phyloP scores from a whole-genome alignment of 352 stramenopile genomes.

The Phytopythium mirpurense region DNA sequence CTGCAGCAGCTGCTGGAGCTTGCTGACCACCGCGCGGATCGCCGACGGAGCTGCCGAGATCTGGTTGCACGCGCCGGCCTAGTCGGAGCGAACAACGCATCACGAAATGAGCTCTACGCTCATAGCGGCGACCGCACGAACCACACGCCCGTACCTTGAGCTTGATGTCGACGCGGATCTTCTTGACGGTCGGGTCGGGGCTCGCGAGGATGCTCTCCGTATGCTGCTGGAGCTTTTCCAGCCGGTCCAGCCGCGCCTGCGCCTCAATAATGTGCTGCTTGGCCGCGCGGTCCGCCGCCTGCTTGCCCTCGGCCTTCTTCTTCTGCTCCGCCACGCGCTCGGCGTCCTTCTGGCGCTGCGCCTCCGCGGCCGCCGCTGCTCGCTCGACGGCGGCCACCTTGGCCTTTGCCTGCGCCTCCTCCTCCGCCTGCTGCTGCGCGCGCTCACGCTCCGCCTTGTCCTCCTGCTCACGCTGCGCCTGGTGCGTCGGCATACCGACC shows the following conservation, averaged over 20 bases:
- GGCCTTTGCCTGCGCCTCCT: constrained; percentile 28
- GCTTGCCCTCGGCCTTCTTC: constrained; percentile 25
- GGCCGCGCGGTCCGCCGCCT: constrained; percentile 23
- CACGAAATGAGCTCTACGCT: too few relatives aligned
- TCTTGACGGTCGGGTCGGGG: constrained; percentile 46
- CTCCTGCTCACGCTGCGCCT: constrained; percentile 19
- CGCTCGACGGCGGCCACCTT: constrained; percentile 23
- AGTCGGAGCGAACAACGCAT: background rate
- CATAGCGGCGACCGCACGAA: too few relatives aligned
- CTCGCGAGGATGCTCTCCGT: constrained; percentile 45
- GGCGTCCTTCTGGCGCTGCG: constrained; percentile 24
- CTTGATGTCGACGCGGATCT: constrained; percentile 65
- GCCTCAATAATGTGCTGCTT: constrained; percentile 47
- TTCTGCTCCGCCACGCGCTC: constrained; percentile 28
- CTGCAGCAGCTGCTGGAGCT: constrained; percentile 55
- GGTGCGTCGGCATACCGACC: too few relatives aligned
- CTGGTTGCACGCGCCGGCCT: constrained; percentile 79
- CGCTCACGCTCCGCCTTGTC: constrained; percentile 21
- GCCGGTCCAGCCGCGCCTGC: constrained; percentile 30
- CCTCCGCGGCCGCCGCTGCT: constrained; percentile 5
- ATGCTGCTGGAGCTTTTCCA: constrained; percentile 45
- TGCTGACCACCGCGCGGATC: constrained; percentile 60
- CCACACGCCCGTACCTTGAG: too few relatives aligned
- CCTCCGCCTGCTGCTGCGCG: constrained; percentile 17
- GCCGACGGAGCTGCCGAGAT: constrained; percentile 63